phyloP scores from a whole-genome alignment of 176 grass and related monocot genomes.

The Calamus simplicifolius region DNA sequence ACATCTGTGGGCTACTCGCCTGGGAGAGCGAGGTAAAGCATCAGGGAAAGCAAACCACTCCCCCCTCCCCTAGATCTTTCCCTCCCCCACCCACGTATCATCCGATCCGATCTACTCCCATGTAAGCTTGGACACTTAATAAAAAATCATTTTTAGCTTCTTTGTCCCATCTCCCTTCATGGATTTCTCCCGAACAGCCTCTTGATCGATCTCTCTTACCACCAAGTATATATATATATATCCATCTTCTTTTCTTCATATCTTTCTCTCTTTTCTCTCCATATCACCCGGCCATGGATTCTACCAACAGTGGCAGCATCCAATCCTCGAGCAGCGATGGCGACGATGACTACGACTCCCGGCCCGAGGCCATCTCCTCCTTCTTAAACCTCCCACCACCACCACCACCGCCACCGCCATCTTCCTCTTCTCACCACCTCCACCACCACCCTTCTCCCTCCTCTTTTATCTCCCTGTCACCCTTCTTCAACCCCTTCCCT shows the following conservation, averaged over 20 bases:
- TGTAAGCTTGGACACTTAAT: too few species aligned
- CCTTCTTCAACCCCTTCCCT: slow-evolving; percentile 32
- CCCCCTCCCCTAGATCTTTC: too few species aligned
- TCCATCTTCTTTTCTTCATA: background rate
- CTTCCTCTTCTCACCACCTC: background rate
- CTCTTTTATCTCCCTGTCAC: background rate
- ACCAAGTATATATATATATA: too few species aligned
- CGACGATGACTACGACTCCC: slow-evolving; percentile 65
- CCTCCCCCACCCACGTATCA: too few species aligned
- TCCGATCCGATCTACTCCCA: too few species aligned
- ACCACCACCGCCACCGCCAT: slow-evolving; percentile 13
- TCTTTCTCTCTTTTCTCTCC: background rate
- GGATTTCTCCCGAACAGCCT: slow-evolving; percentile 15
- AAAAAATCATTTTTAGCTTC: slow-evolving; percentile 2
- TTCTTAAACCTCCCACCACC: slow-evolving; percentile 34
- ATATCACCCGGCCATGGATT: slow-evolving; percentile 54
- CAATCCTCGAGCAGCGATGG: slow-evolving; percentile 53
- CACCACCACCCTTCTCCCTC: slow-evolving; percentile 18
- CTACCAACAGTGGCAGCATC: slow-evolving; percentile 76
- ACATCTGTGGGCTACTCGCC: too few species aligned
- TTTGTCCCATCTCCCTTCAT: slow-evolving; percentile 16
- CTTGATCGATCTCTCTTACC: background rate
- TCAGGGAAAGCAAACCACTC: too few species aligned
- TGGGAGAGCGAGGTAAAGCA: too few species aligned
- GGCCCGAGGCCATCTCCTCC: slow-evolving; percentile 20